Percentiles rank a stretch among this genome's conserved stretches.
These are phyloP conservation scores for Microbotryomycetes sp. DNA, from an alignment of 1,284 basidiomycete genomes.

Conservation along the genomic window DNA sequence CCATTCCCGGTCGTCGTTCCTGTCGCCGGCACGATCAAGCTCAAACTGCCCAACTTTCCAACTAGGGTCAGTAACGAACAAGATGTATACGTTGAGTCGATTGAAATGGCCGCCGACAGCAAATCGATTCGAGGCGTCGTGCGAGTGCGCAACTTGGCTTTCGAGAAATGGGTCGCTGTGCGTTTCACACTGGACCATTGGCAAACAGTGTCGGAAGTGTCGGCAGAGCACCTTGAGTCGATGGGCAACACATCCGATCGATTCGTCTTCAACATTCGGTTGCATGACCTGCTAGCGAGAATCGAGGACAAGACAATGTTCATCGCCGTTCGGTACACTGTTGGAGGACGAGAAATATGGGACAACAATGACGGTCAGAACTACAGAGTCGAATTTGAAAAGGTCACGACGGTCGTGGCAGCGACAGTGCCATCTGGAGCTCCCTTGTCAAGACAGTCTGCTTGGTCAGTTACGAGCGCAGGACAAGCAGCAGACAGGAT, in stretches of 20 bases:
- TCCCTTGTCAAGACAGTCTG: slow-evolving; percentile 32
- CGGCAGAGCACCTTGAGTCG: slow-evolving; percentile 66
- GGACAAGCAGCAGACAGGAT: slow-evolving; percentile 40
- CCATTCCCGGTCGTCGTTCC: slow-evolving; percentile 47
- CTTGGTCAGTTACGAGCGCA: slow-evolving; percentile 45
- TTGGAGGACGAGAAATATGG: slow-evolving; percentile 69
- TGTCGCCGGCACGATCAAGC: slow-evolving; percentile 41
- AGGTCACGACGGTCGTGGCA: slow-evolving; percentile 34
- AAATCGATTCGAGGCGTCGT: slow-evolving; percentile 61
- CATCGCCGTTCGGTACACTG: slow-evolving; percentile 70
- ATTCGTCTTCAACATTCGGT: slow-evolving; percentile 50
- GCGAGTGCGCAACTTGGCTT: slow-evolving; percentile 77
- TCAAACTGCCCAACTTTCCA: slow-evolving; percentile 50
- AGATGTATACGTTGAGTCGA: slow-evolving; percentile 51
- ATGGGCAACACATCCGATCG: slow-evolving; percentile 58
- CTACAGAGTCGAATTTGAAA: slow-evolving; percentile 55
- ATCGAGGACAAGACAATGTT: slow-evolving; percentile 83
- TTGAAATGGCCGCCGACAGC: slow-evolving; percentile 58
- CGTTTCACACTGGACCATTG: slow-evolving; percentile 91
- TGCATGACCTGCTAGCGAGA: slow-evolving; percentile 49
- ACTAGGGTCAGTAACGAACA: slow-evolving; percentile 43
- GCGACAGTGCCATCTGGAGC: slow-evolving; percentile 33
- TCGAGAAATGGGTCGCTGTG: slow-evolving; percentile 77
- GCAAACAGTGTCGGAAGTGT: slow-evolving; percentile 92
- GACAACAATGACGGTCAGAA: slow-evolving; percentile 81